Base-by-base conservation (phyloP, 1,284 basidiomycete genomes). In the Inonotus hispidus region DNA sequence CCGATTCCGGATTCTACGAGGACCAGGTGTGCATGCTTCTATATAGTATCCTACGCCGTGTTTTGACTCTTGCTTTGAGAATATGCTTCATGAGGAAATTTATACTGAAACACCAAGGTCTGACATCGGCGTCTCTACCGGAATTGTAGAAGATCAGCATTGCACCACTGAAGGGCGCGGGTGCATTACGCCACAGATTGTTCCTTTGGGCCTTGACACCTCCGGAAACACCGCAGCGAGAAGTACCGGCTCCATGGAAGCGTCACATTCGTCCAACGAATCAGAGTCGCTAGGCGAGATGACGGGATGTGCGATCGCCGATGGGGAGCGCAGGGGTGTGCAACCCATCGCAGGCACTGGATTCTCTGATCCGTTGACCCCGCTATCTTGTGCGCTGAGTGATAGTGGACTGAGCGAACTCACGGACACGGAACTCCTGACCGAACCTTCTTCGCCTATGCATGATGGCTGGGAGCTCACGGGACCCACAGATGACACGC, bases 361-460 rank as follows among this genome's bases (percentile, higher is more conserved):
- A 14, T 60, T 55, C 53, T 60, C 39, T 14, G 39, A 39, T 25
- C 37, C 37, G 16, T 25, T 62, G n/a, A 62, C 60, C 19, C 60
- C 60, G 19, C n/a, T 62, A 57, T 62, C 60, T 21, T 55, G 55
- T 19, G 19, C 39, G 7, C 43, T 60, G 35, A 14, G 23, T 37
- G 37, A 35, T 21, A 43, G 10, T n/a, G 58, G 54, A 37, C 14
- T 32, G 27, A 25, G 32, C 27, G 37, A 53, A 16, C 16, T 32
- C 14, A 43, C 21, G 25, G 58, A 53, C 14, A 43, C 21, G 25
- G 58, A 53, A 14, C 49, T 35, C 49, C 58, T 59, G 25, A 53
- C 58, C 19, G 27, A 27, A 38, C 58, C 47, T 19, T 37, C 52
- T 29, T 60, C 58, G 11, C 58, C 58, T 21, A 38, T 11, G 16